Evolutionary conservation across 139 green algal genomes (phyloP).

Genomic region (Volvox africanus): DNA sequence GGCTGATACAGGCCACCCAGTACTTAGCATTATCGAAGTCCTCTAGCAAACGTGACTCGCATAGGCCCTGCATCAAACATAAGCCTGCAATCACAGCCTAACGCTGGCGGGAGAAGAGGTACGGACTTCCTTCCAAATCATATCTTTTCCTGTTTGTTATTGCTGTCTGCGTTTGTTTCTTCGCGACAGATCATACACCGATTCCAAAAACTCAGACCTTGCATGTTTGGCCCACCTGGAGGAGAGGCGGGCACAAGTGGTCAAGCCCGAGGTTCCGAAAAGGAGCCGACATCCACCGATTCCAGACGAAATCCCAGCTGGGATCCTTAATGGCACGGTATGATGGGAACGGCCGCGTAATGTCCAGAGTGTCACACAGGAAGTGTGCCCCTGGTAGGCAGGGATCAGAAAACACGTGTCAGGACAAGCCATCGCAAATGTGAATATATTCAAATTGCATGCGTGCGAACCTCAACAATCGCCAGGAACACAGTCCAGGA

Average conservation of each 20-base stretch:
- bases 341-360: constrained; percentile 93
- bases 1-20: constrained; percentile 78
- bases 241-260: constrained; percentile 83
- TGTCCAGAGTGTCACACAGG: constrained; percentile 95
- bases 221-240: constrained; percentile 74
- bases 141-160: background rate
- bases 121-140: no score
- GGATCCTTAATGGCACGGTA: constrained; percentile 55
- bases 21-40: constrained; percentile 75
- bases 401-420: background rate
- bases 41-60: constrained; percentile 77
- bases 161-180: background rate
- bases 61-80: constrained; percentile 82
- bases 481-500: no score
- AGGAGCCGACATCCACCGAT: constrained; percentile 80
- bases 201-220: background rate
- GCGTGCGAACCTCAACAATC: no score
- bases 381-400: constrained; percentile 84
- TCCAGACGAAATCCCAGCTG: constrained; percentile 93
- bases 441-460: no score
- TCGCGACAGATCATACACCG: background rate
- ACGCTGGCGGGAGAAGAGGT: no score
- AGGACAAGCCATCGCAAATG: no score
- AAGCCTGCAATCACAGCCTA: background rate
- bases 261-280: constrained; percentile 80